A percentile compares a stretch with the other conserved stretches of the same genome.
These are phyloP conservation scores for Wallacemonas sp. DNA, from an alignment of 208 protist species.

Conservation along the genomic window DNA sequence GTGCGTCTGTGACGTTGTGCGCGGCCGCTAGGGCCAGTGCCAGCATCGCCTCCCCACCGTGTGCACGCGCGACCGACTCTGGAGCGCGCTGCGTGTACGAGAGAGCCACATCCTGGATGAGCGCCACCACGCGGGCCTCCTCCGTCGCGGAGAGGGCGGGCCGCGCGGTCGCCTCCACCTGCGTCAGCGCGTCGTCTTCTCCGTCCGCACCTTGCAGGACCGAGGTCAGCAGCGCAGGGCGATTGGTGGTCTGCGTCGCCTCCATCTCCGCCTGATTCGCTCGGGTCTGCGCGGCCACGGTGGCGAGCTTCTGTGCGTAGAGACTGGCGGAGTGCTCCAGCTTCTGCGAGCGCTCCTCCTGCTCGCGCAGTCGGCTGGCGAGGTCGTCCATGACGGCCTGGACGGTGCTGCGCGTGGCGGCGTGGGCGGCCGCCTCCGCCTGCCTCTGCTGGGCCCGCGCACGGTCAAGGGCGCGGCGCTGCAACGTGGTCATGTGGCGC, in stretches of 20 bases:
- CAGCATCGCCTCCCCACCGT: constrained; percentile 32
- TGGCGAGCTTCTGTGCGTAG: background rate
- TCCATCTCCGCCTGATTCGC: constrained; percentile 1
- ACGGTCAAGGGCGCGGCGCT: background rate
- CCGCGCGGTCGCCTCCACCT: background rate
- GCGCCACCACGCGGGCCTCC: background rate
- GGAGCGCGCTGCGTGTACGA: background rate
- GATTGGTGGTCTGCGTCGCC: background rate
- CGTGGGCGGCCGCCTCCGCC: background rate
- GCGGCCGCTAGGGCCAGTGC: constrained; percentile 27
- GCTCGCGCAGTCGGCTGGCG: constrained; percentile 1
- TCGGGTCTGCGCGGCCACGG: background rate
- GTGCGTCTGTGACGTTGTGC: constrained; percentile 24
- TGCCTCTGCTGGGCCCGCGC: background rate
- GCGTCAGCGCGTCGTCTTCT: background rate
- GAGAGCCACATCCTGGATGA: background rate
- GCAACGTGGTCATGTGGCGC: background rate
- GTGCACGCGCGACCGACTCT: constrained; percentile 10
- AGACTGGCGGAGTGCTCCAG: constrained; percentile 11
- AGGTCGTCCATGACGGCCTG: constrained; percentile 9
- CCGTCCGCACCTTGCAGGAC: background rate
- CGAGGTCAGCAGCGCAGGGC: constrained; percentile 4
- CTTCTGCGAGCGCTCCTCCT: constrained; percentile 8
- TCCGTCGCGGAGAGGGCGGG: background rate
- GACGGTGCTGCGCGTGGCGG: background rate